A percentile compares a stretch with the other conserved stretches of the same genome.
Evolutionary conservation across 2,329 filamentous ascomycete genomes (phyloP).

Genomic region (Chaetomium strumarium): DNA sequence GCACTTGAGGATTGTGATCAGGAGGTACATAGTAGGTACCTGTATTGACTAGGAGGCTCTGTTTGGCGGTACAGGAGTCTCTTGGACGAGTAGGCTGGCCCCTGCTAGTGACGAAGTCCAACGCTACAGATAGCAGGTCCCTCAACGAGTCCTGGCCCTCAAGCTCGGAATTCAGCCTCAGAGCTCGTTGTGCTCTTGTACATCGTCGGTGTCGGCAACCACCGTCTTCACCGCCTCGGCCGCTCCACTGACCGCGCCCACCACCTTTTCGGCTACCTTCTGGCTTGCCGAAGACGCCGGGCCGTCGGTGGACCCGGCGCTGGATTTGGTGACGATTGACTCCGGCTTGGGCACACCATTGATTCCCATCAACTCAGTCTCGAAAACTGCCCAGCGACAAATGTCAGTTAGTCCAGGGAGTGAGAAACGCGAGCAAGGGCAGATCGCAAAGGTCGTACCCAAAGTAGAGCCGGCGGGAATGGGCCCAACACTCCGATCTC

Average conservation of each 20-base stretch:
- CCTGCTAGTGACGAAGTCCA: constrained; percentile 6
- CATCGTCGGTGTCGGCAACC: constrained; percentile 49
- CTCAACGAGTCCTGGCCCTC: too few relatives aligned
- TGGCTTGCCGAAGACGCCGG: constrained; percentile 25
- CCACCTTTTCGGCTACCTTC: constrained; percentile 42
- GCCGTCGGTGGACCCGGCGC: constrained; percentile 23
- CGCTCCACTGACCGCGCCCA: constrained; percentile 40
- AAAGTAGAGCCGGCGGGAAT: constrained; percentile 79
- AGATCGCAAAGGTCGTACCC: constrained; percentile 40
- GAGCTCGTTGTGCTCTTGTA: constrained; percentile 56
- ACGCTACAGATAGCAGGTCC: background rate
- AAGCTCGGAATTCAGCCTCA: constrained; percentile 26
- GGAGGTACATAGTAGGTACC: too few relatives aligned
- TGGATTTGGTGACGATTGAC: constrained; percentile 38
- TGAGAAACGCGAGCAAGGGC: constrained; percentile 9
- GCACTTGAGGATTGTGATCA: too few relatives aligned
- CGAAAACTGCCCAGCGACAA: constrained; percentile 58
- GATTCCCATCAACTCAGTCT: constrained; percentile 85
- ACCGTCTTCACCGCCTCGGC: constrained; percentile 48
- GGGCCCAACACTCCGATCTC: constrained; percentile 66
- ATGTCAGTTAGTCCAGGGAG: background rate
- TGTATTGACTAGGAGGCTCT: background rate
- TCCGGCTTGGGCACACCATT: constrained; percentile 58
- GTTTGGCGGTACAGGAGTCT: background rate
- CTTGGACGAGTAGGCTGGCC: too few relatives aligned